These are phyloP conservation scores for Polyporus tsugae DNA, from an alignment of 1,284 basidiomycete species.

Conservation along the genomic window DNA sequence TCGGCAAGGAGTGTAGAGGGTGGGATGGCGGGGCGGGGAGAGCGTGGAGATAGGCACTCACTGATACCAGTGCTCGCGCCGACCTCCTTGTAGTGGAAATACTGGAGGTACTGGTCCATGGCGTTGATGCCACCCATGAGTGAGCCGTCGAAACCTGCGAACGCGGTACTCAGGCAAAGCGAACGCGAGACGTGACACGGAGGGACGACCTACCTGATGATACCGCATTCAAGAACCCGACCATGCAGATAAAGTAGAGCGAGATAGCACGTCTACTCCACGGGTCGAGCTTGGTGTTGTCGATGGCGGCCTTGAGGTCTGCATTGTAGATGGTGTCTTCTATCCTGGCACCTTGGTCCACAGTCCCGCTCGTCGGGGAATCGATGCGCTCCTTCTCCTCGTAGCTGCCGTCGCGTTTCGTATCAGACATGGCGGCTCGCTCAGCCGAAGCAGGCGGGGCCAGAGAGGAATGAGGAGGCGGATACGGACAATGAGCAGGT, in stretches of 20 bases:
- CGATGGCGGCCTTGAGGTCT: constrained; percentile 23
- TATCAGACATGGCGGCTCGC: background rate
- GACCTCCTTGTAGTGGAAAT: constrained; percentile 16
- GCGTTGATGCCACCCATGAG: constrained; percentile 27
- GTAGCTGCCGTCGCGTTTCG: background rate
- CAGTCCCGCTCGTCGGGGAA: background rate
- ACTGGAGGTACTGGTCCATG: constrained; percentile 22
- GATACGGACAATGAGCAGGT: background rate
- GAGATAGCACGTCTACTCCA: constrained; percentile 20
- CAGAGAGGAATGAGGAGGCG: background rate
- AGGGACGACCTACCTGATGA: constrained; percentile 13
- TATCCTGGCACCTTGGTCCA: constrained; percentile 7
- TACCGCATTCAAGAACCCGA: constrained; percentile 22
- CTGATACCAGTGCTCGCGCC: constrained; percentile 22
- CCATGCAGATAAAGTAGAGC: constrained; percentile 26
- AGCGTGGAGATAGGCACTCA: constrained; percentile 7
- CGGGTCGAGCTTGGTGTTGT: constrained; percentile 22
- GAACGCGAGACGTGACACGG: background rate
- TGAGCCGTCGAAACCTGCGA: constrained; percentile 22
- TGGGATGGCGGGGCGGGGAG: no score
- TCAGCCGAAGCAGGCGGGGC: background rate
- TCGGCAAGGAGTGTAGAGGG: background rate
- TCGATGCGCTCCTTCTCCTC: constrained; percentile 4
- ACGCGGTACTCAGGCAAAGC: constrained; percentile 2
- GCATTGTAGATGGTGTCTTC: constrained; percentile 24